Conservation (phyloP, 2,329 filamentous ascomycete species). For the Talaromyces funiculosus region DNA sequence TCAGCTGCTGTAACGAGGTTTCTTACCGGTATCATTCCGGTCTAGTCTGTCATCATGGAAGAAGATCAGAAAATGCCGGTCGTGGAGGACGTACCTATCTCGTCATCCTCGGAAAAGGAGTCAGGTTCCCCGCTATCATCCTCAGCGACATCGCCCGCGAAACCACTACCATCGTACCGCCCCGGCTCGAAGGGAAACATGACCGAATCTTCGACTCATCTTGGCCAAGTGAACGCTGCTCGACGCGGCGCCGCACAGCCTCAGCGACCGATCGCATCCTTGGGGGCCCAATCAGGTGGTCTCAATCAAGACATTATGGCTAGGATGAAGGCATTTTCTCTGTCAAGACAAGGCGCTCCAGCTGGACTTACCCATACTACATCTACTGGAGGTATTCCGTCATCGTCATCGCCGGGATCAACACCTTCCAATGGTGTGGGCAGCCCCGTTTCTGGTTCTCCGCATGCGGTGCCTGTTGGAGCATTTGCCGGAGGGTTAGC, state of each 20-base stretch:
- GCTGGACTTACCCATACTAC: slow-evolving; percentile 26
- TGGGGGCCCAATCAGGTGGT: slow-evolving; percentile 43
- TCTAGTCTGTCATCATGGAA: slow-evolving; percentile 15
- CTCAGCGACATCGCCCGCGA: slow-evolving; percentile 23
- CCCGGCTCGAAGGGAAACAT: slow-evolving; percentile 10
- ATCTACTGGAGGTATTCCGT: slow-evolving; percentile 33
- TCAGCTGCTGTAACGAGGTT: slow-evolving; percentile 2
- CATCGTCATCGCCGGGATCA: slow-evolving; percentile 11
- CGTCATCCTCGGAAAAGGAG: slow-evolving; percentile 18
- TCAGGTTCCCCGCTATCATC: slow-evolving; percentile 20
- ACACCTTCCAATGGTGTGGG: slow-evolving; percentile 11
- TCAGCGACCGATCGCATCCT: slow-evolving; percentile 26
- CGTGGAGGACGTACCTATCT: slow-evolving; percentile 18
- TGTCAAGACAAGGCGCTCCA: slow-evolving; percentile 58
- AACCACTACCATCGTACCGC: slow-evolving; percentile 24
- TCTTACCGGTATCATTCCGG: neutral
- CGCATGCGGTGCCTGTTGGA: slow-evolving; percentile 18
- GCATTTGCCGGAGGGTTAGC: slow-evolving; percentile 27
- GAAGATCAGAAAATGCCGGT: slow-evolving; percentile 19
- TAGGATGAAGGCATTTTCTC: slow-evolving; percentile 64
- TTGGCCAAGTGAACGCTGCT: slow-evolving; percentile 68
- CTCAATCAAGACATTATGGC: slow-evolving; percentile 61
- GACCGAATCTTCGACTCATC: slow-evolving; percentile 65
- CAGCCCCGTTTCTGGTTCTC: slow-evolving; percentile 5
- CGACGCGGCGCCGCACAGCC: slow-evolving; percentile 40